Evolutionary conservation across 2,329 filamentous ascomycete genomes (phyloP).

Genomic region (Colletotrichum echinochloae): DNA sequence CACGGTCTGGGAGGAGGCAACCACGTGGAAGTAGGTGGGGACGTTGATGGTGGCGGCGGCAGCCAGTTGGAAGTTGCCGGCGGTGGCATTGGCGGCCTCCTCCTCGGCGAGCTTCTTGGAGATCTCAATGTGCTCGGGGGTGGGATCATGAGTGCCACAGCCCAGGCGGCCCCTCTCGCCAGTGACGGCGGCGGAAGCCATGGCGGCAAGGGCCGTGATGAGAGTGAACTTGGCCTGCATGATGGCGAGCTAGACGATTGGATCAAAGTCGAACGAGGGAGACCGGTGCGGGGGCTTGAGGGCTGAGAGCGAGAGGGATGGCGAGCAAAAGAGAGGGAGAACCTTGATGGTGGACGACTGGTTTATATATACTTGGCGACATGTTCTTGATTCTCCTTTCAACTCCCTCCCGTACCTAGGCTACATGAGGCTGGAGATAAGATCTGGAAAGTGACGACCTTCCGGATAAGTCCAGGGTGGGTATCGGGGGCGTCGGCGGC

Average conservation of each 20-base stretch:
- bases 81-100: conserved; percentile 28
- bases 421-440: neutral
- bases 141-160: conserved; percentile 23
- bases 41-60: conserved; percentile 48
- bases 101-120: conserved; percentile 40
- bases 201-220: conserved; percentile 21
- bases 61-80: conserved; percentile 39
- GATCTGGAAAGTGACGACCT: conserved; percentile 5
- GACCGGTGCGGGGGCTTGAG: conserved; percentile 3
- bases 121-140: conserved; percentile 35
- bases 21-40: conserved; percentile 55
- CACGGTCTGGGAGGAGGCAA: conserved; percentile 47
- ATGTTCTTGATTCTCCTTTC: neutral
- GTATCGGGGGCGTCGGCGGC: neutral
- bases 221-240: conserved; percentile 28
- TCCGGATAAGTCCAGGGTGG: conserved; percentile 18
- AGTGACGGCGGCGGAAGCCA: conserved; percentile 22
- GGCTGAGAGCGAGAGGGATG: conserved; percentile 27
- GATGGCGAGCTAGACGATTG: neutral
- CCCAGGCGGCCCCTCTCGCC: conserved; percentile 13
- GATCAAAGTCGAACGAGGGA: conserved; percentile 2
- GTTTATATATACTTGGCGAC: conserved; percentile 8
- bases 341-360: conserved; percentile 11
- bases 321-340: conserved; percentile 2
- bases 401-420: neutral